Base-by-base conservation (phyloP, 2,329 filamentous ascomycete genomes). In the Hirsutella thompsonii region DNA sequence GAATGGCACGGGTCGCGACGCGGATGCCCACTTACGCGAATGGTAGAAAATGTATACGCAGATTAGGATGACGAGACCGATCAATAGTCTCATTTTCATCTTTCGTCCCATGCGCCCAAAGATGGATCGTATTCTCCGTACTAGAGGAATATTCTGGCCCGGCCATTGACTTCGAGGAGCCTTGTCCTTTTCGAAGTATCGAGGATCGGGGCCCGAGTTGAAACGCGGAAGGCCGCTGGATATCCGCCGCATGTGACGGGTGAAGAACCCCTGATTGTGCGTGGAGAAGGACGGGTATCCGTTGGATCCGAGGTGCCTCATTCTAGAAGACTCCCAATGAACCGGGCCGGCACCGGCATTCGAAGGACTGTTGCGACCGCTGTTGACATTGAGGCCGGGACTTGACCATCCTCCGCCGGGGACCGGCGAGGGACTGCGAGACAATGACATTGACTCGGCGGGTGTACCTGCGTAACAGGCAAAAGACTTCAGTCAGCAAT, bases 351-450 rank as follows among this genome's bases (percentile, higher is more conserved):
- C 72, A 57, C 70, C 75, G 42, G 67, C 62, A 57, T 61, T 71
- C 54, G 62, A 66, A 50, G 84, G 82, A 56, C 79, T 87, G 30
- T 77, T 76, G 49, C 75, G 73, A 46, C 81, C 81, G 58, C 81
- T 85, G 48, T 76, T 79, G 45, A 83, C 79, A 55, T 77, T 82
- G 56, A 86, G 72, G 48, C 81, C 85, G 42, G 83, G 87, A 63
- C 82, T 92, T 42, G 85, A 79, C 89, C 90, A 95, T 52, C 88
- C 88, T 56, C 86, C 87, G 53, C 83, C 83, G 46, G 79, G 82
- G 47, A 79, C 74, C 46, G 89, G 90, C 42, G 87, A 94, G 39
- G 89, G 86, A 56, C 86, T 93, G 63, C 87, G 79, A 50, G 88
- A 92, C 47, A 90, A 67, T 50, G 84, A 84, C 89, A 94, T 94